These are phyloP conservation scores for Yarrowia sp. DNA, from an alignment of 805 yeast genomes.

Conservation along the genomic window DNA sequence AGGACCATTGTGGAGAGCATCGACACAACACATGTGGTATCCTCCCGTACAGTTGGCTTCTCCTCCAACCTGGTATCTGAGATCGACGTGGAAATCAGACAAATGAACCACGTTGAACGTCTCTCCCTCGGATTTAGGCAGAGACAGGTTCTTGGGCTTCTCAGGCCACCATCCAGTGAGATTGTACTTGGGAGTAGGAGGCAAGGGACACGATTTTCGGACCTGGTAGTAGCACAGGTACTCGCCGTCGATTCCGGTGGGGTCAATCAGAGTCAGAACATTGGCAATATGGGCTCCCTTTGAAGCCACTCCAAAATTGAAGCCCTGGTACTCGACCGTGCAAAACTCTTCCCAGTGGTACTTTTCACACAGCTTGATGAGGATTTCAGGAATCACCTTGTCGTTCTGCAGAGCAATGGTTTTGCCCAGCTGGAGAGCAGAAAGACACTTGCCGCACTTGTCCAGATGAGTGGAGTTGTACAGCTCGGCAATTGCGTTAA, in stretches of 20 bases:
- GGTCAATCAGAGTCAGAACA: constrained; percentile 50
- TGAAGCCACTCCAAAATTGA: constrained; percentile 15
- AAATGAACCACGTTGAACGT: constrained; percentile 61
- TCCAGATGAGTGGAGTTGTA: constrained; percentile 14
- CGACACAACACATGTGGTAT: constrained; percentile 59
- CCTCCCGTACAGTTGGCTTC: constrained; percentile 41
- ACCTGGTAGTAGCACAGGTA: constrained; percentile 49
- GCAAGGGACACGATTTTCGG: constrained; percentile 1
- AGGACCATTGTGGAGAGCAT: constrained; percentile 23
- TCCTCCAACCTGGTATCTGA: constrained; percentile 47
- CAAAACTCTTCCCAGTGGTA: constrained; percentile 19
- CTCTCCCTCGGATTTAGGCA: constrained; percentile 40
- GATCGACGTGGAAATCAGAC: constrained; percentile 64
- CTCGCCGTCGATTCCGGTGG: constrained; percentile 52
- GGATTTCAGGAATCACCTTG: constrained; percentile 14
- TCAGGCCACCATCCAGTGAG: constrained; percentile 32
- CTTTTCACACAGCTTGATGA: constrained; percentile 6
- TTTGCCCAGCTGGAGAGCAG: constrained; percentile 2
- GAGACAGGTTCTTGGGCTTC: constrained; percentile 49
- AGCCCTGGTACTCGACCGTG: constrained; percentile 5
- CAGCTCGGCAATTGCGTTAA: constrained; percentile 6
- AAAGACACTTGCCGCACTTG: constrained; percentile 5
- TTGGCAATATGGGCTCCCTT: constrained; percentile 43
- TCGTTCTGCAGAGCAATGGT: constrained; percentile 16
- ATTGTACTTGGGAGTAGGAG: constrained; percentile 13